A percentile compares a stretch with the other conserved stretches of the same genome.
phyloP scores from a whole-genome alignment of 495 filamentous ascomycete species.

The Viridothelium virens region DNA sequence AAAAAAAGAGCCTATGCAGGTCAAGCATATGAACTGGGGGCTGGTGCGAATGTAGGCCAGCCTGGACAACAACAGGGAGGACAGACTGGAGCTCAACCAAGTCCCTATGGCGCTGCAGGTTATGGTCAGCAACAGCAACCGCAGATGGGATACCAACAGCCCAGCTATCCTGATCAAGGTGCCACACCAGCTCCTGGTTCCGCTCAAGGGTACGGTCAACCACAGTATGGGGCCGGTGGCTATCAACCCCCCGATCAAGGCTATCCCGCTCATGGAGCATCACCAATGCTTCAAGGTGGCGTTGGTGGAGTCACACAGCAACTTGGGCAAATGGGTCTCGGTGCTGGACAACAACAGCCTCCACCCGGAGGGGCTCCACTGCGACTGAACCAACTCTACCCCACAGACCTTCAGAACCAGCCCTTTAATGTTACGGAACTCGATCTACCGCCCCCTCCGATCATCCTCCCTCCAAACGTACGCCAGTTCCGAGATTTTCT shows the following conservation, averaged over 20 bases:
- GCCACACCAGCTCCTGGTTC: slow-evolving; percentile 12
- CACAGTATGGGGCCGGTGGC: slow-evolving; percentile 44
- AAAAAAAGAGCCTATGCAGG: slow-evolving; percentile 93
- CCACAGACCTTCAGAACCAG: slow-evolving; percentile 82
- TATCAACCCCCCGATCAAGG: slow-evolving; percentile 61
- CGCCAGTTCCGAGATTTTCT: slow-evolving; percentile 32
- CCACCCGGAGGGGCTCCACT: slow-evolving; percentile 45
- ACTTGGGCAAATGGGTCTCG: slow-evolving; percentile 73
- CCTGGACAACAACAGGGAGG: slow-evolving; percentile 49
- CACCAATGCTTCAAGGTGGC: slow-evolving; percentile 40
- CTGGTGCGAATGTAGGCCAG: slow-evolving; percentile 70
- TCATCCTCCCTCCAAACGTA: slow-evolving; percentile 86
- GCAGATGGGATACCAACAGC: slow-evolving; percentile 27
- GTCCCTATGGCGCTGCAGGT: slow-evolving; percentile 19
- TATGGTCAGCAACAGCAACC: slow-evolving; percentile 25
- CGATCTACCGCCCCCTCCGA: slow-evolving; percentile 84
- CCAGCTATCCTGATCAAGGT: slow-evolving; percentile 24
- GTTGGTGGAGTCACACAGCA: slow-evolving; percentile 73
- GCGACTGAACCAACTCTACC: slow-evolving; percentile 78
- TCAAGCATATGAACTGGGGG: slow-evolving; percentile 86
- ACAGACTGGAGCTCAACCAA: slow-evolving; percentile 15
- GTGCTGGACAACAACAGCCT: slow-evolving; percentile 43
- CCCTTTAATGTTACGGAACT: slow-evolving; percentile 91
- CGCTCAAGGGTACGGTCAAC: slow-evolving; percentile 27
- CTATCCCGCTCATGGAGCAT: slow-evolving; percentile 50